Percentiles rank a stretch among this genome's conserved stretches.
Evolutionary conservation across 495 filamentous ascomycete species (phyloP).

Genomic region (Aspergillus bridgeri): DNA sequence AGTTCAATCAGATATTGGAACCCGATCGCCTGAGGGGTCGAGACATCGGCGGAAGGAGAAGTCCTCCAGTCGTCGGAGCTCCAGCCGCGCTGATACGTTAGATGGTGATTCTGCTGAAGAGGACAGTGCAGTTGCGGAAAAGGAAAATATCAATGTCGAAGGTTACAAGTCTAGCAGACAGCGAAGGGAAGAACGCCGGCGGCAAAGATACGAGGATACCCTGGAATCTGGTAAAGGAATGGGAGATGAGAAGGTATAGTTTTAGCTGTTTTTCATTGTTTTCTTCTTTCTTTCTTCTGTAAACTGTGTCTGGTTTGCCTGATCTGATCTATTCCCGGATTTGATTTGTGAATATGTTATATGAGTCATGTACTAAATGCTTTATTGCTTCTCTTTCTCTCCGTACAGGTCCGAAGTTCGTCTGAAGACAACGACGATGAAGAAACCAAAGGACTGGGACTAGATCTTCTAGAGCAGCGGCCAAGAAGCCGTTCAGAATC

Average conservation of each 20-base stretch:
- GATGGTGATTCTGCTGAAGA: slow-evolving; percentile 26
- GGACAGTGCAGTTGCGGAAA: slow-evolving; percentile 17
- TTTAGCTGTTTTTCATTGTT: slow-evolving; percentile 32
- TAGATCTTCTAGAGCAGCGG: slow-evolving; percentile 26
- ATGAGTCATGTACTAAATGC: slow-evolving; percentile 38
- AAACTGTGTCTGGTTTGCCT: slow-evolving; percentile 29
- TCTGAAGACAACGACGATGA: slow-evolving; percentile 33
- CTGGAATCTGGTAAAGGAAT: slow-evolving; percentile 30
- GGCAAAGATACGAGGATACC: slow-evolving; percentile 38
- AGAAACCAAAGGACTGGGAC: slow-evolving; percentile 18
- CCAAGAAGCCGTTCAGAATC: slow-evolving; percentile 38
- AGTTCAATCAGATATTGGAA: slow-evolving; percentile 36
- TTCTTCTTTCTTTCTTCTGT: slow-evolving; percentile 25
- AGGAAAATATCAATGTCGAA: slow-evolving; percentile 33
- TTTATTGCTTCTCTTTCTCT: slow-evolving; percentile 30
- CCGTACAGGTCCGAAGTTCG: slow-evolving; percentile 37
- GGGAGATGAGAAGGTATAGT: slow-evolving; percentile 47
- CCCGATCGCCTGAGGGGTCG: slow-evolving; percentile 30
- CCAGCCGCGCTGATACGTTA: slow-evolving; percentile 28
- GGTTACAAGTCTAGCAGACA: slow-evolving; percentile 36
- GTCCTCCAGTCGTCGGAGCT: slow-evolving; percentile 34
- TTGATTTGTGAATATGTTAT: slow-evolving; percentile 11
- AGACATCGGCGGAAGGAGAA: slow-evolving; percentile 44
- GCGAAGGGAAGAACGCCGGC: slow-evolving; percentile 39
- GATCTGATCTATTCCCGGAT: slow-evolving; percentile 18